Percentiles rank a stretch among this genome's conserved stretches.
phyloP scores from a whole-genome alignment of 2,329 filamentous ascomycete species.

The Pseudogymnoascus sp. region DNA sequence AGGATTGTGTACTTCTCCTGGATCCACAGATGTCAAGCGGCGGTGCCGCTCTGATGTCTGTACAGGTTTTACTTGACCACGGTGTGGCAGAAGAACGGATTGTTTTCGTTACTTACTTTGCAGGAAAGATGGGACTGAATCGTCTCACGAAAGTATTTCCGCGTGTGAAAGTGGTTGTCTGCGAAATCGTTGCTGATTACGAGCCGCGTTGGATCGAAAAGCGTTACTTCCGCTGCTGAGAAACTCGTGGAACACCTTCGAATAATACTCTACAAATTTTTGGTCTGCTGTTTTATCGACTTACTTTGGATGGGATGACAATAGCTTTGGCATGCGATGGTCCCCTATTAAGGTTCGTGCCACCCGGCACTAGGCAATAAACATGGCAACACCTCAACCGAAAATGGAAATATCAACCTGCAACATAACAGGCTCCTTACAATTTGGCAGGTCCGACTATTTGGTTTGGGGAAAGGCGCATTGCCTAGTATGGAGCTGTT shows the following conservation, averaged over 20 bases:
- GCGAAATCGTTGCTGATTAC: slow-evolving; percentile 69
- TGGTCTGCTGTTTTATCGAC: neutral
- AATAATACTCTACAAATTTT: neutral
- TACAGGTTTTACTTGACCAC: slow-evolving; percentile 90
- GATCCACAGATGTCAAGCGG: slow-evolving; percentile 95
- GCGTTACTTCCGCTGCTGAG: slow-evolving; percentile 78
- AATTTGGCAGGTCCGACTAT: neutral
- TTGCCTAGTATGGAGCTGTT: neutral
- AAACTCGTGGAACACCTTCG: neutral
- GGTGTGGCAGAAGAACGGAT: slow-evolving; percentile 78
- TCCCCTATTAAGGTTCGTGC: neutral
- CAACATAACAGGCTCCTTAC: neutral
- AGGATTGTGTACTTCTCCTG: slow-evolving; percentile 75
- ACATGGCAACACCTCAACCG: neutral
- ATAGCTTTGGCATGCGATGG: neutral
- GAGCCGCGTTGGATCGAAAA: slow-evolving; percentile 87
- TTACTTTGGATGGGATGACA: neutral
- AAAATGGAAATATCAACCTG: neutral
- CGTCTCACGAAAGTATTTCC: slow-evolving; percentile 84
- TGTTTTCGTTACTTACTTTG: slow-evolving; percentile 87
- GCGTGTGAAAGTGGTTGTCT: slow-evolving; percentile 76
- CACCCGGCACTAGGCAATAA: neutral
- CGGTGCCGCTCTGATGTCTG: slow-evolving; percentile 80
- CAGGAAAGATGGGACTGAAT: slow-evolving; percentile 75
- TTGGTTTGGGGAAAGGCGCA: neutral